These are phyloP conservation scores for Paracorniculantispora psalliotae DNA, from an alignment of 2,329 filamentous ascomycete species.

Conservation along the genomic window DNA sequence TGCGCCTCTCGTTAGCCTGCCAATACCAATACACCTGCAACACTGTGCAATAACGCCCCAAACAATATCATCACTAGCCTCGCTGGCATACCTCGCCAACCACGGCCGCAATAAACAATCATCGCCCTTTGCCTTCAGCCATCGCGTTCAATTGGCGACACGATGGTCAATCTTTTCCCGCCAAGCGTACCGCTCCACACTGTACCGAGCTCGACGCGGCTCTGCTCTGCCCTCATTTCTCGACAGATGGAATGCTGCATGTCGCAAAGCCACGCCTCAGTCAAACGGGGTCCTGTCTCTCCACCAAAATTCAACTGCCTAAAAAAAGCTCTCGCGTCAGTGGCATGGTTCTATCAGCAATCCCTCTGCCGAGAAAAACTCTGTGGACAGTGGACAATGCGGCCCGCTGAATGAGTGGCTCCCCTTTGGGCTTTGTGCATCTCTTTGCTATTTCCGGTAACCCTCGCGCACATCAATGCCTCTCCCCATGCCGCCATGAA, in stretches of 20 bases:
- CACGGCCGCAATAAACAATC: background rate
- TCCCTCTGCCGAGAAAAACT: no score
- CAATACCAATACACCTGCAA: background rate
- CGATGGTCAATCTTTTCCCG: background rate
- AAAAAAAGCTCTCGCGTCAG: conserved; percentile 8
- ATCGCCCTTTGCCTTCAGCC: background rate
- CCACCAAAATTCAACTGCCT: background rate
- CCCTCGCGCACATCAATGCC: background rate
- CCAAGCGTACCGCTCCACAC: no score
- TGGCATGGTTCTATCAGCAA: no score
- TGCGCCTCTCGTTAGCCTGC: no score
- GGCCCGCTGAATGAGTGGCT: background rate
- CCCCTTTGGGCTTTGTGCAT: background rate
- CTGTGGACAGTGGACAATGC: background rate
- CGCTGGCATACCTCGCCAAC: background rate
- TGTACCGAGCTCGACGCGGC: background rate
- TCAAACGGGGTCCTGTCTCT: no score
- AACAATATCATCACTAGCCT: background rate
- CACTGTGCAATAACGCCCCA: background rate
- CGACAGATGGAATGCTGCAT: conserved; percentile 1
- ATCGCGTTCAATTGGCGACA: background rate
- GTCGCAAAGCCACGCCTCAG: conserved; percentile 8
- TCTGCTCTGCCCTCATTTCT: background rate
- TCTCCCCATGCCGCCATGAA: background rate
- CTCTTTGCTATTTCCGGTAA: conserved; percentile 3